Evolutionary conservation across 768 basidiomycete species (phyloP).

Genomic region (Tylopilus balloui): DNA sequence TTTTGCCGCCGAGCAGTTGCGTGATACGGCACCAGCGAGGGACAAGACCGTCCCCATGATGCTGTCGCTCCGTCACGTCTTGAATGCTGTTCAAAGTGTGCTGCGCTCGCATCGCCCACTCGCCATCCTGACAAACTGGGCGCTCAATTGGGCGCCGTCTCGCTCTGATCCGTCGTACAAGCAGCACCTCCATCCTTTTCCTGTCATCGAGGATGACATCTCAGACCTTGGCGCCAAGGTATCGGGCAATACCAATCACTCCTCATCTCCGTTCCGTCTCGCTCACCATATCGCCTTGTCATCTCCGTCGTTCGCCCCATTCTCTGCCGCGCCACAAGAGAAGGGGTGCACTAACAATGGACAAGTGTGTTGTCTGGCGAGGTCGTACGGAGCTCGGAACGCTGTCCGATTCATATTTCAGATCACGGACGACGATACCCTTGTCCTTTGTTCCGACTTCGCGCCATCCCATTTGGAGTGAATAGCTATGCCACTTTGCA

Average conservation of each 20-base stretch:
- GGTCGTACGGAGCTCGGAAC: conserved; percentile 23
- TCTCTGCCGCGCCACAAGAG: conserved; percentile 14
- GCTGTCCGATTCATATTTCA: conserved; percentile 21
- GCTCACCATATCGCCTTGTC: conserved; percentile 40
- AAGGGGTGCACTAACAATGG: conserved; percentile 16
- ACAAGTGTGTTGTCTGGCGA: conserved; percentile 27
- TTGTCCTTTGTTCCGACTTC: conserved; percentile 2
- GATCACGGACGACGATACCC: conserved; percentile 20
- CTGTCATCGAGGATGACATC: conserved; percentile 22
- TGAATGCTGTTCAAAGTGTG: conserved; percentile 45
- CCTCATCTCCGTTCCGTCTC: conserved; percentile 29
- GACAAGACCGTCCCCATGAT: conserved; percentile 5
- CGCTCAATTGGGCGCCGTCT: conserved; percentile 31
- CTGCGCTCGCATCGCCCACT: conserved; percentile 47
- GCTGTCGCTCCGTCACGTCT: conserved; percentile 43
- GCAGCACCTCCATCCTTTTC: conserved; percentile 51
- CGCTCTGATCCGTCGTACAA: conserved; percentile 35
- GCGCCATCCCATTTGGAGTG: neutral
- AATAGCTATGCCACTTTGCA: conserved; percentile 3
- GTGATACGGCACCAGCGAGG: conserved; percentile 16
- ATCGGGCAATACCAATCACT: conserved; percentile 7
- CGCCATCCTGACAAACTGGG: conserved; percentile 62
- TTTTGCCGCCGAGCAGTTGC: conserved; percentile 54
- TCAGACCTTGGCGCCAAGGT: conserved; percentile 14
- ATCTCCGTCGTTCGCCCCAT: conserved; percentile 16